Conservation (phyloP, 768 basidiomycete species). For the Panellus pusillus region DNA sequence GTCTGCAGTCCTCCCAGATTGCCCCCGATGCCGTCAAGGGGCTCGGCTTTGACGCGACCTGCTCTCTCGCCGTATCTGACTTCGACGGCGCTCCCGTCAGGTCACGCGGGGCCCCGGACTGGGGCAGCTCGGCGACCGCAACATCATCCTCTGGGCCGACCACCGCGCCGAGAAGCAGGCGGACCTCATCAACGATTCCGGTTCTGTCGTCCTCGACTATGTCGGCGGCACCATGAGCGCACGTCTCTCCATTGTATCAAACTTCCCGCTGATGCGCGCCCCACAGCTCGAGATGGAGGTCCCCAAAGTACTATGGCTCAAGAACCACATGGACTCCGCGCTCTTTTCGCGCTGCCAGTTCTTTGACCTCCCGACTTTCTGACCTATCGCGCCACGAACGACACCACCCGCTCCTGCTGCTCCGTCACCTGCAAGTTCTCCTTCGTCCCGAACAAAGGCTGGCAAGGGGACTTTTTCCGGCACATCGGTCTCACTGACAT, state of each 20-base stretch:
- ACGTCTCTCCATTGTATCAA: slow-evolving; percentile 26
- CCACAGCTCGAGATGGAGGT: slow-evolving; percentile 95
- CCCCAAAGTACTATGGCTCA: slow-evolving; percentile 96
- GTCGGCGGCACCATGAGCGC: slow-evolving; percentile 97
- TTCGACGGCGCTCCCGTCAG: slow-evolving; percentile 71
- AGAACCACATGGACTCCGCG: slow-evolving; percentile 74
- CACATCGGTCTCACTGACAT: slow-evolving; percentile 79
- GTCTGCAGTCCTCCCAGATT: slow-evolving; percentile 59
- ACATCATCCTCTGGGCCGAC: slow-evolving; percentile 96
- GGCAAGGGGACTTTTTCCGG: slow-evolving; percentile 86
- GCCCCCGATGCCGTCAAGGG: slow-evolving; percentile 71
- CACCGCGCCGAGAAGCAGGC: slow-evolving; percentile 94
- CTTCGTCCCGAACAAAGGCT: slow-evolving; percentile 82
- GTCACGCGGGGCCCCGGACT: slow-evolving; percentile 68
- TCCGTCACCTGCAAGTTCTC: slow-evolving; percentile 97
- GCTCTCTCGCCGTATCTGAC: slow-evolving; percentile 88
- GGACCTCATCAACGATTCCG: slow-evolving; percentile 81
- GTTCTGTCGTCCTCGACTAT: slow-evolving; percentile 85
- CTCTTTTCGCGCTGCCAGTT: slow-evolving; percentile 78
- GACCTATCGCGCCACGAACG: slow-evolving; percentile 86
- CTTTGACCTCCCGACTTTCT: slow-evolving; percentile 93
- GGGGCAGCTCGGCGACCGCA: slow-evolving; percentile 70
- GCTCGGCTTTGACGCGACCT: slow-evolving; percentile 95
- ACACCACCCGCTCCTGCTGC: slow-evolving; percentile 79
- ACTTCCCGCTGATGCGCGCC: not conserved